phyloP scores from a whole-genome alignment of 192 early-diverging fungal species.

The Bifiguratus adelaidae region DNA sequence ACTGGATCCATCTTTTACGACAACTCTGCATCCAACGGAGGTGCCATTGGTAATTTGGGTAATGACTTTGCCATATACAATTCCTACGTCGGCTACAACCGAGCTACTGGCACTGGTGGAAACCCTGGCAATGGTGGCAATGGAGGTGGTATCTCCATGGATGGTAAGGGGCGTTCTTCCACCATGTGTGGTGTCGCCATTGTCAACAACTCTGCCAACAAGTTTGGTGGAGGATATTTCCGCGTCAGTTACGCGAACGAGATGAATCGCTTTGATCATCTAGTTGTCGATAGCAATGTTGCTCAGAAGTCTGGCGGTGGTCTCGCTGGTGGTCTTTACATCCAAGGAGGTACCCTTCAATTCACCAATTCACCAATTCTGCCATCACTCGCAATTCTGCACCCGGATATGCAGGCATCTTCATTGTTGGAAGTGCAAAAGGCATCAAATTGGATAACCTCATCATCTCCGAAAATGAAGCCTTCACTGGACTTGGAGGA shows the following conservation, averaged over 20 bases:
- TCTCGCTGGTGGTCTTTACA: not conserved
- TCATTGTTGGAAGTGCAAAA: not conserved
- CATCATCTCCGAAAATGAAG: not conserved
- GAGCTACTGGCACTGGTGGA: not conserved
- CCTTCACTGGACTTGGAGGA: not conserved
- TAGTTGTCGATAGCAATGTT: not conserved
- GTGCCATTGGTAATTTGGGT: conserved; percentile 1
- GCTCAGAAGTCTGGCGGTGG: not conserved
- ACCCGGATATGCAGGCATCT: not conserved
- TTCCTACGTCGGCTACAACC: not conserved
- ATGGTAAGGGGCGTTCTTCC: not conserved
- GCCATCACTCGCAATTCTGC: not conserved
- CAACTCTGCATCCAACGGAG: not conserved
- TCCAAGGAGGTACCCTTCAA: not conserved
- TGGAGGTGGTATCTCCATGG: not conserved
- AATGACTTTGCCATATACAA: conserved; percentile 1
- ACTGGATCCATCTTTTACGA: not conserved
- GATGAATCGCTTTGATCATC: not conserved
- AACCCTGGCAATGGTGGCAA: not conserved
- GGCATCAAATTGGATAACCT: not conserved
- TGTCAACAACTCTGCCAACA: not conserved
- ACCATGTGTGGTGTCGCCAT: not conserved
- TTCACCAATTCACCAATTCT: not conserved
- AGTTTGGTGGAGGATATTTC: not conserved
- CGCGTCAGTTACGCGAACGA: not conserved